These are phyloP conservation scores for Taiozyma sp. DNA, from an alignment of 1,139 yeast species.

Conservation along the genomic window DNA sequence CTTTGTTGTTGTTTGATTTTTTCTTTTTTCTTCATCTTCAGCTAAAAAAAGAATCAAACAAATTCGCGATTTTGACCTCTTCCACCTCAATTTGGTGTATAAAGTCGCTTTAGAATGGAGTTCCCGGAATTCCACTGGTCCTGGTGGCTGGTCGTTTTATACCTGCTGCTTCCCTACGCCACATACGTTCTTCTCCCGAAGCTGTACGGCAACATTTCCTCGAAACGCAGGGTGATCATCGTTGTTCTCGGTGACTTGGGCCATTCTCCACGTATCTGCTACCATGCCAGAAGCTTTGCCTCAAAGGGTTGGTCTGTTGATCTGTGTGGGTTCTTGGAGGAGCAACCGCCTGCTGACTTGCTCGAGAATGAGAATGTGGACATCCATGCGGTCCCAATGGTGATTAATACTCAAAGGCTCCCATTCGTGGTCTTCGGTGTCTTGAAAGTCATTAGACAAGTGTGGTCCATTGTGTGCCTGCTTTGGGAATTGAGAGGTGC, in stretches of 20 bases:
- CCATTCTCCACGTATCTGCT: constrained; percentile 92
- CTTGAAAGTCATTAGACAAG: constrained; percentile 55
- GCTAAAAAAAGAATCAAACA: not conserved
- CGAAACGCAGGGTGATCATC: constrained; percentile 54
- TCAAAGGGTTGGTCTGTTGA: constrained; percentile 66
- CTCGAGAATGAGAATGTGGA: constrained; percentile 47
- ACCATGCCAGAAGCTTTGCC: constrained; percentile 83
- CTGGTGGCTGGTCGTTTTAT: constrained; percentile 28
- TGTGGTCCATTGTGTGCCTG: constrained; percentile 38
- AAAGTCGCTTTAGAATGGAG: not conserved
- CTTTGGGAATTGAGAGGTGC: constrained; percentile 55
- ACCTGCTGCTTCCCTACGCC: constrained; percentile 31
- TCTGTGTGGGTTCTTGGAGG: constrained; percentile 78
- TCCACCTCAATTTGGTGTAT: not conserved
- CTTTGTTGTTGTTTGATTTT: not conserved
- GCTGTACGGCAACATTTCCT: constrained; percentile 27
- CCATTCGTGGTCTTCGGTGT: constrained; percentile 59
- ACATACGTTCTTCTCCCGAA: constrained; percentile 30
- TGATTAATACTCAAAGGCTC: constrained; percentile 36
- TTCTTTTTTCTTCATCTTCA: not conserved
- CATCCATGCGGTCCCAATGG: constrained; percentile 41
- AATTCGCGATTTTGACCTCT: not conserved
- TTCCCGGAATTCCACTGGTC: constrained; percentile 19
- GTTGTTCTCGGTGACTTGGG: constrained; percentile 92
- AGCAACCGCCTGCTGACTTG: constrained; percentile 45